Percentiles rank a stretch among this genome's conserved stretches.
These are phyloP conservation scores for Podila epicladia DNA, from an alignment of 192 early-diverging fungal genomes.

Conservation along the genomic window DNA sequence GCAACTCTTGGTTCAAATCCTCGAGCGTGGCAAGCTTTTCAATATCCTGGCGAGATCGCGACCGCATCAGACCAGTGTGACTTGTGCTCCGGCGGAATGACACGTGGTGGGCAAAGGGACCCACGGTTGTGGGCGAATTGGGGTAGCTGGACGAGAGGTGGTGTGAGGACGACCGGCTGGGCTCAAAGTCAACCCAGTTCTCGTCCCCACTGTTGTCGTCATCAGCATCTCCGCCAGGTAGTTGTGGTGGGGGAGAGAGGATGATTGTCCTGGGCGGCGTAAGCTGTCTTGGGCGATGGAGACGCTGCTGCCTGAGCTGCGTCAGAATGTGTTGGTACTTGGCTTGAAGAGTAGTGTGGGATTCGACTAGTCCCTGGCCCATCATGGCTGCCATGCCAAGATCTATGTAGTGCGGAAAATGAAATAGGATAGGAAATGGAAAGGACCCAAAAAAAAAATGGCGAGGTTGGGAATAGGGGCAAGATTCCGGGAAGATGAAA, in stretches of 20 bases:
- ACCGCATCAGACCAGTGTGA: conserved; percentile 12
- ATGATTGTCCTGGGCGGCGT: conserved; percentile 32
- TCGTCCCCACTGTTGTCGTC: conserved; percentile 22
- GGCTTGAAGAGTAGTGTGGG: conserved; percentile 19
- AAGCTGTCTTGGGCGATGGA: conserved; percentile 27
- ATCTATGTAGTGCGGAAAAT: conserved; percentile 4
- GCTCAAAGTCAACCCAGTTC: conserved; percentile 51
- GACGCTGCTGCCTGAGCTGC: conserved; percentile 36
- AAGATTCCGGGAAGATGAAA: not conserved
- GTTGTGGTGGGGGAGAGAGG: conserved; percentile 28
- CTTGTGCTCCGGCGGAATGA: conserved; percentile 21
- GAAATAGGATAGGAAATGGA: not conserved
- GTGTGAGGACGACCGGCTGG: conserved; percentile 4
- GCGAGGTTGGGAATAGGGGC: not conserved
- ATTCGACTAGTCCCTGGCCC: conserved; percentile 32
- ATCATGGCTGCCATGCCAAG: conserved; percentile 33
- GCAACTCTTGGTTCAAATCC: conserved; percentile 30
- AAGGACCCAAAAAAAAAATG: not conserved
- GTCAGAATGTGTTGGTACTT: conserved; percentile 32
- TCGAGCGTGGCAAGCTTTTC: conserved; percentile 39
- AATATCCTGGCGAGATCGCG: conserved; percentile 35
- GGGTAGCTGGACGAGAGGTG: not conserved
- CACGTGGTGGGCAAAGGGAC: conserved; percentile 7
- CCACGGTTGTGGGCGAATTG: conserved; percentile 1
- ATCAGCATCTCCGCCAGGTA: conserved; percentile 4